phyloP scores from a whole-genome alignment of 192 early-diverging fungal genomes.

The Coemansia erecta region DNA sequence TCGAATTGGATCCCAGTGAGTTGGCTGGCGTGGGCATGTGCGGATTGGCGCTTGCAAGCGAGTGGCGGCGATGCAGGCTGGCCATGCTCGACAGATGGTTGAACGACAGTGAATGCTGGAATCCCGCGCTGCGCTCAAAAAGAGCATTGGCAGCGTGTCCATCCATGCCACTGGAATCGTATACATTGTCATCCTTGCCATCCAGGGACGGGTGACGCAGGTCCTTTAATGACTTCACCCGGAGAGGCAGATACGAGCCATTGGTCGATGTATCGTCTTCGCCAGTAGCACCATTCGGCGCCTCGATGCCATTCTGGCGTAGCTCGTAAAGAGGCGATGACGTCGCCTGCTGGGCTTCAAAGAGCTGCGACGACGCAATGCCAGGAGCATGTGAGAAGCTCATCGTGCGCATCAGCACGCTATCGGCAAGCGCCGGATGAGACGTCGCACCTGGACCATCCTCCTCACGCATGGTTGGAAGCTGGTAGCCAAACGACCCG shows the following conservation, averaged over 20 bases:
- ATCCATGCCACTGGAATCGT: slow-evolving; percentile 3
- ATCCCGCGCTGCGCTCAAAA: slow-evolving; percentile 24
- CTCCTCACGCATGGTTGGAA: slow-evolving; percentile 50
- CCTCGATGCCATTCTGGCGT: slow-evolving; percentile 4
- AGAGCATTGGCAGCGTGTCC: slow-evolving; percentile 16
- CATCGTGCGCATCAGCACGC: slow-evolving; percentile 40
- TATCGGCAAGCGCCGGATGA: slow-evolving; percentile 11
- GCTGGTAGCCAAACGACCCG: slow-evolving; percentile 30
- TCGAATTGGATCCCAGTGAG: neutral
- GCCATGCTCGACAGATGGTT: slow-evolving; percentile 25
- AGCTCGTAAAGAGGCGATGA: slow-evolving; percentile 13
- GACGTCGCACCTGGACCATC: slow-evolving; percentile 9
- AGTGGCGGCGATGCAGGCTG: slow-evolving; percentile 39
- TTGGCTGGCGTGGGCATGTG: slow-evolving; percentile 10
- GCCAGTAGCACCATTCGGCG: neutral
- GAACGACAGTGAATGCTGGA: slow-evolving; percentile 22
- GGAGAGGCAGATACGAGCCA: slow-evolving; percentile 17
- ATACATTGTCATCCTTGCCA: slow-evolving; percentile 2
- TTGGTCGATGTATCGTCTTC: neutral
- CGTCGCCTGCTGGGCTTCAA: slow-evolving; percentile 2
- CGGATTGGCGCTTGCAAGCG: slow-evolving; percentile 26
- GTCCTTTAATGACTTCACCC: slow-evolving; percentile 39
- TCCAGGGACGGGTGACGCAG: slow-evolving; percentile 38
- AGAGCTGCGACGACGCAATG: neutral
- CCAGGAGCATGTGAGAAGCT: slow-evolving; percentile 22